These are phyloP conservation scores for Globisporangium paroecandrum DNA, from an alignment of 352 stramenopile species.

Conservation along the genomic window DNA sequence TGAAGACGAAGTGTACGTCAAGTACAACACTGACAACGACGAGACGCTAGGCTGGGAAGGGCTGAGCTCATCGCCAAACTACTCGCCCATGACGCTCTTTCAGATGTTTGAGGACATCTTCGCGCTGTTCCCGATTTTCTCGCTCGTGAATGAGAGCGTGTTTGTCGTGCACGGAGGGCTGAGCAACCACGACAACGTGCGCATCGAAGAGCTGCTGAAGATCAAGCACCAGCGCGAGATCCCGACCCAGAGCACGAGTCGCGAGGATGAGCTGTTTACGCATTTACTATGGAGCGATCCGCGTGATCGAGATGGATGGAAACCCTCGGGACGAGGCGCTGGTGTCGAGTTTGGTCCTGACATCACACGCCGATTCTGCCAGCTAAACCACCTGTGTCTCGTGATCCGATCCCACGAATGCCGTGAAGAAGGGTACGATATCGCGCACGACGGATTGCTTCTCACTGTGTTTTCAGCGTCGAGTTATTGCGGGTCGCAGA, in stretches of 20 bases:
- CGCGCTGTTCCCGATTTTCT: constrained; percentile 83
- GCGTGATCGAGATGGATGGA: constrained; percentile 55
- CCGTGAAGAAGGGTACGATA: constrained; percentile 88
- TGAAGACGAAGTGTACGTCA: constrained; percentile 77
- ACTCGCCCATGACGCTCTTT: constrained; percentile 78
- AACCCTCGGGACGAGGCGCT: constrained; percentile 73
- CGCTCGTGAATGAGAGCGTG: constrained; percentile 87
- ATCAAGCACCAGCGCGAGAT: constrained; percentile 88
- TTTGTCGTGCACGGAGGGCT: constrained; percentile 94
- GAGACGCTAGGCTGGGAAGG: constrained; percentile 60
- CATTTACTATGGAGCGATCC: constrained; percentile 92
- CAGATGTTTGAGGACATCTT: constrained; percentile 87
- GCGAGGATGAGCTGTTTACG: constrained; percentile 88
- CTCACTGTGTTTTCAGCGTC: constrained; percentile 92
- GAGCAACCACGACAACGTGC: constrained; percentile 84
- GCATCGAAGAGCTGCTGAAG: constrained; percentile 77
- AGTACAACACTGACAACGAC: constrained; percentile 77
- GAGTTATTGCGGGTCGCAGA: constrained; percentile 90
- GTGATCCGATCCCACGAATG: constrained; percentile 95
- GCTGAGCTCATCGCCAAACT: constrained; percentile 60
- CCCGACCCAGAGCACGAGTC: constrained; percentile 72
- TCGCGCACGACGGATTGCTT: constrained; percentile 79
- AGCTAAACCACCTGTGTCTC: constrained; percentile 80
- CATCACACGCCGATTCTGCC: constrained; percentile 89
- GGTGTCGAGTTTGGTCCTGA: constrained; percentile 92